phyloP scores from a whole-genome alignment of 441 rosid species.

The Eruca vesicaria region DNA sequence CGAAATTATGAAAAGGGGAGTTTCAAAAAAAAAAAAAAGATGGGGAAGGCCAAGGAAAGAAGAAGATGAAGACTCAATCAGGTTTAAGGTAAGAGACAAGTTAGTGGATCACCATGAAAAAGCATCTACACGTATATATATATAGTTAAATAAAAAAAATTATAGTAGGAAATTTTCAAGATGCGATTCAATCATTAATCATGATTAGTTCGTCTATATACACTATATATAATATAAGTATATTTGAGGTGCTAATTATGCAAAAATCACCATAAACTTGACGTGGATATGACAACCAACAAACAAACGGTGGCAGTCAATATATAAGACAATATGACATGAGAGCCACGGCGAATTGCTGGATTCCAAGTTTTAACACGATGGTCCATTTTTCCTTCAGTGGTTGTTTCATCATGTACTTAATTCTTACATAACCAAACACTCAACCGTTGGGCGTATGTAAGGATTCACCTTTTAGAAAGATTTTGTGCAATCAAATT shows the following conservation, averaged over 20 bases:
- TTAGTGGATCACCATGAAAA: slow-evolving; percentile 37
- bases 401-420: no score
- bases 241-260: slow-evolving; percentile 14
- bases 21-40: background rate
- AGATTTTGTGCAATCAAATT: background rate
- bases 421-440: no score
- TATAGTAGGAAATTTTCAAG: slow-evolving; percentile 12
- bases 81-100: slow-evolving; percentile 22
- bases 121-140: slow-evolving; percentile 22
- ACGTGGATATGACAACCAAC: slow-evolving; percentile 1
- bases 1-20: slow-evolving; percentile 8
- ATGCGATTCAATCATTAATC: slow-evolving; percentile 10
- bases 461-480: background rate
- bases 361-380: no score
- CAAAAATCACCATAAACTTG: slow-evolving; percentile 24
- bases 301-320: no score
- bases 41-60: slow-evolving; percentile 10
- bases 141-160: background rate
- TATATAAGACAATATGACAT: no score
- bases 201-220: slow-evolving; percentile 25
- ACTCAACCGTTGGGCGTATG: background rate
- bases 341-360: no score
- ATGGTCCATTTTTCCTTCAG: no score
- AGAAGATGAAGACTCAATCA: slow-evolving; percentile 22
- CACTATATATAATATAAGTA: slow-evolving; percentile 1